These are phyloP conservation scores for Coemansia sp. DNA, from an alignment of 192 early-diverging fungal genomes.

Conservation along the genomic window DNA sequence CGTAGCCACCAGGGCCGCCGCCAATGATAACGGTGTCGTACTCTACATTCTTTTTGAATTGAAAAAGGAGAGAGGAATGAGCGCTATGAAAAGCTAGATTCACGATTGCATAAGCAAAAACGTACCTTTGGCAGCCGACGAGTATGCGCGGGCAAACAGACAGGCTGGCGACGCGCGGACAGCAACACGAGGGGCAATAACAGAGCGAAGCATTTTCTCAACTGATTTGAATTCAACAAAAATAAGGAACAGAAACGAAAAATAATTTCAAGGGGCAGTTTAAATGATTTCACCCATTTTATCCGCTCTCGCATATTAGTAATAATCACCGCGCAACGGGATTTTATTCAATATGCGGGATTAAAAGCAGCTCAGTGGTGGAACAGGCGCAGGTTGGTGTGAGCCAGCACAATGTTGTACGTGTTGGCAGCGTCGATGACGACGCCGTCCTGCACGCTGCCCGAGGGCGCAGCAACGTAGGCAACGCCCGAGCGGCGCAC, in stretches of 20 bases:
- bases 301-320: background rate
- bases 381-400: constrained; percentile 92
- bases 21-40: constrained; percentile 87
- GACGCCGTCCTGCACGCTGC: constrained; percentile 83
- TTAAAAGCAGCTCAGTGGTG: constrained; percentile 68
- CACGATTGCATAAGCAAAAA: background rate
- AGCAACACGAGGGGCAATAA: constrained; percentile 9
- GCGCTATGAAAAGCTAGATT: background rate
- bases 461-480: constrained; percentile 88
- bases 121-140: constrained; percentile 49
- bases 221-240: background rate
- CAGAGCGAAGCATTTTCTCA: constrained; percentile 41
- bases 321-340: background rate
- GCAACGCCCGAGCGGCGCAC: constrained; percentile 81
- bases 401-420: constrained; percentile 78
- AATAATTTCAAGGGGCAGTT: constrained; percentile 1
- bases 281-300: background rate
- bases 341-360: background rate
- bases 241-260: constrained; percentile 2
- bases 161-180: constrained; percentile 20
- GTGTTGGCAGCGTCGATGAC: constrained; percentile 82
- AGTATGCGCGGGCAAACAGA: constrained; percentile 50
- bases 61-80: background rate
- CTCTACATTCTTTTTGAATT: constrained; percentile 47
- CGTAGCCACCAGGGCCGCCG: constrained; percentile 97